A percentile compares a stretch with the other conserved stretches of the same genome.
phyloP scores from a whole-genome alignment of 176 grass and related monocot genomes.

The Aegilops speltoides region DNA sequence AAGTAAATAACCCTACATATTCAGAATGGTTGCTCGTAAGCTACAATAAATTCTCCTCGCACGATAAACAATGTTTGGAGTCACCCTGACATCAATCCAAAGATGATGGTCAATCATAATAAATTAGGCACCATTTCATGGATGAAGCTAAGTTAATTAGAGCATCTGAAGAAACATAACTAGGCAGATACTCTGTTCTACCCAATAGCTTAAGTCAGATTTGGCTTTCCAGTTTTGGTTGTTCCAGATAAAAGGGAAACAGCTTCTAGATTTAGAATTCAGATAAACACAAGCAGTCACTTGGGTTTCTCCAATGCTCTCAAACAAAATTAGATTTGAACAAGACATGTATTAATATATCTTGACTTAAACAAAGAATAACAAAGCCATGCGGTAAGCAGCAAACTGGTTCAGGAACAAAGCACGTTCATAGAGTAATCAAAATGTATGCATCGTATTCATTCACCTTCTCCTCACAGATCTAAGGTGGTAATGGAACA shows the following conservation, averaged over 20 bases:
- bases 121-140: background rate
- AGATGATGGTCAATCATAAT: background rate
- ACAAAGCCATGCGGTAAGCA: background rate
- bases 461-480: background rate
- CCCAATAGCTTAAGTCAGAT: background rate
- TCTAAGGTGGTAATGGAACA: background rate
- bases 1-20: background rate
- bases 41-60: background rate
- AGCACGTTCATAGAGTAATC: background rate
- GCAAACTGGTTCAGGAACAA: constrained; percentile 8
- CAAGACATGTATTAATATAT: background rate
- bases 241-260: background rate
- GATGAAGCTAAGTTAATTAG: background rate
- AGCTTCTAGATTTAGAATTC: background rate
- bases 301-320: background rate
- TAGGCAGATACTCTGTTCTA: background rate
- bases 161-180: background rate
- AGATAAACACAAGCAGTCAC: background rate
- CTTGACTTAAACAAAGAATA: background rate
- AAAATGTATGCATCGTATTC: background rate
- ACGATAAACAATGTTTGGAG: background rate
- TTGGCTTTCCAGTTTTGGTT: background rate
- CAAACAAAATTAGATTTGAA: background rate
- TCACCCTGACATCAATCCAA: background rate
- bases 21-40: background rate